Base-by-base conservation (phyloP, 257 asterid genomes). In the Solanum tacnaense region DNA sequence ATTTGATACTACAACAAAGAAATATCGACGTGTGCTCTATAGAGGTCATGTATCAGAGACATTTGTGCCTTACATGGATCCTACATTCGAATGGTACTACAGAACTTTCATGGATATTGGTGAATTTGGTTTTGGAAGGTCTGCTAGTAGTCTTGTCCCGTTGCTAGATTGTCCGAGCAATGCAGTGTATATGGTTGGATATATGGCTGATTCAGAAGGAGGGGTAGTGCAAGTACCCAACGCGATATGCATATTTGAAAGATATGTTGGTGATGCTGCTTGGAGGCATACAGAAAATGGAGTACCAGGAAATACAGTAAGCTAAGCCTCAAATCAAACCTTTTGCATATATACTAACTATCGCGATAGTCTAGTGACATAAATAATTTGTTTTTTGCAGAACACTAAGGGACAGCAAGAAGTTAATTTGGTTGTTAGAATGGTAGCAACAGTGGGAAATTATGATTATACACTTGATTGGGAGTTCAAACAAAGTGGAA, bases 51-150 rank as follows among this genome's bases (percentile, higher is more conserved):
- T 93, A 3, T 94, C 98, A 1, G 98, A 95, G 91, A 93, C 96
- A 49, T 95, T 94, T 85, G 98, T 95, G 21, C 98, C 98, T 13
- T 93, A 94, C 35, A 95, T 95, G 98, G 97, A 95, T 75, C 98
- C 95, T 5, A 90, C 91, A 2, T 76, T 38, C 0, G 98, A 95
- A 41, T 93, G 98, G 98, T 94, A 94, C 46, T 92, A 89, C 9
- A 89, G 95, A 31, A 93, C 98, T 0, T 95, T 94, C 88, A 68
- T 95, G 95, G 98, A 95, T n/a, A 81, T 93, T 1, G 98, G 98
- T 15, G 98, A 94, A 90, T 95, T 92, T 65, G 98, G 98, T 9
- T 95, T 95, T 13, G 98, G 98, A 38, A 89, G 93, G 10, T 93
- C 97, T 3, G 98, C 97, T 1, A 92, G 88, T 65, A 88, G 85